phyloP scores from a whole-genome alignment of 345 rosid genomes.

The Erysimum cheiranthoides region DNA sequence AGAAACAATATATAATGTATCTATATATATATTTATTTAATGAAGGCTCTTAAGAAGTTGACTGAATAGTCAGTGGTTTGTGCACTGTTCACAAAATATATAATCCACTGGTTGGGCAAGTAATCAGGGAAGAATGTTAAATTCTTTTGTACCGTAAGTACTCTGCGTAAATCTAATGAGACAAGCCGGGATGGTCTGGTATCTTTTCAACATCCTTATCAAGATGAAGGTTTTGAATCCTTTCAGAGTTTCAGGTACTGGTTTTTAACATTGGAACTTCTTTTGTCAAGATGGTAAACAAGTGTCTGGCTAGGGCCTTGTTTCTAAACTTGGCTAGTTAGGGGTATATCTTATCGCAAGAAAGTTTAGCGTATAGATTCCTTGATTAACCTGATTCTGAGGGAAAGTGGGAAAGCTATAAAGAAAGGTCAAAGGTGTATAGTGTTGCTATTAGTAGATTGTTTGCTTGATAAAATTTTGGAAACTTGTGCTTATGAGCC shows the following conservation, averaged over 20 bases:
- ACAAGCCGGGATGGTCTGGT: not conserved
- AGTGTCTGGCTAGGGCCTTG: not conserved
- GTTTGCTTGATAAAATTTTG: not conserved
- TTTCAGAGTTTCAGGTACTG: not conserved
- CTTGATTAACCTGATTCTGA: slow-evolving; percentile 1
- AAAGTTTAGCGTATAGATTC: not conserved
- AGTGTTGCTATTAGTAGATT: not conserved
- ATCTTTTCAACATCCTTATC: not conserved
- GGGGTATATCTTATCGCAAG: not conserved
- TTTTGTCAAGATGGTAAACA: slow-evolving; percentile 12
- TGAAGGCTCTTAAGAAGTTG: slow-evolving; percentile 35
- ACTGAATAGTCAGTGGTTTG: slow-evolving; percentile 16
- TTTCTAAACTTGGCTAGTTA: slow-evolving; percentile 3
- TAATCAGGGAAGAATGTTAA: not conserved
- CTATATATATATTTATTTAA: slow-evolving; percentile 30
- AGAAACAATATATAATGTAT: slow-evolving; percentile 39
- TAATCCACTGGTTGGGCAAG: not conserved
- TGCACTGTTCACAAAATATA: slow-evolving; percentile 21
- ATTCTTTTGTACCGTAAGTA: not conserved
- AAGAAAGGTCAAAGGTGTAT: not conserved
- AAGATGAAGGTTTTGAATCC: not conserved
- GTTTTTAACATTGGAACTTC: slow-evolving; percentile 15
- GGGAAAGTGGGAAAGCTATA: not conserved
- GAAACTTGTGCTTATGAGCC: not conserved
- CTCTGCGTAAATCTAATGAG: not conserved